These are phyloP conservation scores for Geotrichum citri-aurantii DNA, from an alignment of 1,139 yeast species.

Conservation along the genomic window DNA sequence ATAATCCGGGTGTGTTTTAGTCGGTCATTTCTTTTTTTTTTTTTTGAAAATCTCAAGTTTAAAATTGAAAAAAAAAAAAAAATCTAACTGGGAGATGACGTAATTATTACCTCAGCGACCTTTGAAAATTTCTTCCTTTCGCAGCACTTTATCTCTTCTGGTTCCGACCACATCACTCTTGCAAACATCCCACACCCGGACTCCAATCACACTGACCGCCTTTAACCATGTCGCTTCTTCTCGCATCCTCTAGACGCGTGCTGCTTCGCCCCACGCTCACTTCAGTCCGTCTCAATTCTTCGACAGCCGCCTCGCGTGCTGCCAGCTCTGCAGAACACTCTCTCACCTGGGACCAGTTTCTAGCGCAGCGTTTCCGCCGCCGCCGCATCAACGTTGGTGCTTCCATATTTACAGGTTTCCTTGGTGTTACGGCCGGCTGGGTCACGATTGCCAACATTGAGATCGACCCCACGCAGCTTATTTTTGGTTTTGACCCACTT, in stretches of 20 bases:
- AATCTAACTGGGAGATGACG: conserved; percentile 1
- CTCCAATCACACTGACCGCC: background rate
- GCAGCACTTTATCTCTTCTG: background rate
- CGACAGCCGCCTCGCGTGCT: background rate
- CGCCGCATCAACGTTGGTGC: conserved; percentile 63
- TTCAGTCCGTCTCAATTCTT: background rate
- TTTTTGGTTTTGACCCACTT: conserved; percentile 83
- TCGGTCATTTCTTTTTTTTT: background rate
- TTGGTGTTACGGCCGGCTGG: conserved; percentile 70
- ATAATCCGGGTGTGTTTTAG: background rate
- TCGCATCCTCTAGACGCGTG: conserved; percentile 2
- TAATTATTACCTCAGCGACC: background rate
- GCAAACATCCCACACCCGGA: no score
- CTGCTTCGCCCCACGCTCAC: background rate
- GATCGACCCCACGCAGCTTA: conserved; percentile 73
- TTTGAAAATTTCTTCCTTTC: background rate
- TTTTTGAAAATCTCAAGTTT: background rate
- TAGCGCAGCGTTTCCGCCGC: conserved; percentile 67
- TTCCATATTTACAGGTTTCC: conserved; percentile 60
- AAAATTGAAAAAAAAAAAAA: conserved; percentile 12
- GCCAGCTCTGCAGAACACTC: conserved; percentile 10
- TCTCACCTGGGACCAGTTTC: conserved; percentile 72
- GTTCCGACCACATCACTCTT: background rate
- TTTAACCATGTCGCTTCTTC: conserved; percentile 3
- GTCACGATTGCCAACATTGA: conserved; percentile 71